Evolutionary conservation across 2,329 filamentous ascomycete genomes (phyloP).

Genomic region (Drechslerella coelobrocha): DNA sequence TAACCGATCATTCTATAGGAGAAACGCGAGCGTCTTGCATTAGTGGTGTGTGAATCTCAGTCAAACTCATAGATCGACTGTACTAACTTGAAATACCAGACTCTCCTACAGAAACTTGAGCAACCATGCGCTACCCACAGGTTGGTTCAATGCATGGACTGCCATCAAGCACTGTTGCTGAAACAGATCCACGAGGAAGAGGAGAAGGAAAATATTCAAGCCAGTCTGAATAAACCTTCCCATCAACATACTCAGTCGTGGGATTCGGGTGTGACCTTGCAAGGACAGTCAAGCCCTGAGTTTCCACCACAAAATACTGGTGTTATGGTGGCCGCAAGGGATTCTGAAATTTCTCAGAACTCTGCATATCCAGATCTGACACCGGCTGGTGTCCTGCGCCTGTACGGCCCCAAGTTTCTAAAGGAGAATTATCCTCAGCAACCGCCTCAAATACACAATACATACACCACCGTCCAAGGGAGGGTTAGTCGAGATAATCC

Average conservation of each 20-base stretch:
- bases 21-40: not conserved
- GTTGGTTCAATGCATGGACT: slow-evolving; percentile 18
- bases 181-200: slow-evolving; percentile 24
- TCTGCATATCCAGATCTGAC: slow-evolving; percentile 6
- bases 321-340: not conserved
- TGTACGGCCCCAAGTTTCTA: slow-evolving; percentile 37
- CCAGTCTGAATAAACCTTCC: not conserved
- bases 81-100: slow-evolving; percentile 10
- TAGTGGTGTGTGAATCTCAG: slow-evolving; percentile 1
- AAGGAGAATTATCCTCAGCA: slow-evolving; percentile 37
- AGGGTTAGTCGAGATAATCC: slow-evolving; percentile 7
- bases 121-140: slow-evolving; percentile 17
- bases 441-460: slow-evolving; percentile 34
- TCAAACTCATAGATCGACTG: not conserved
- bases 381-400: slow-evolving; percentile 15
- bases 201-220: slow-evolving; percentile 19
- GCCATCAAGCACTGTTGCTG: slow-evolving; percentile 31
- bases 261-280: slow-evolving; percentile 23
- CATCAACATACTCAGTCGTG: slow-evolving; percentile 38
- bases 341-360: not conserved
- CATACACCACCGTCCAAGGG: slow-evolving; percentile 12
- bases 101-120: slow-evolving; percentile 9
- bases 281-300: slow-evolving; percentile 9
- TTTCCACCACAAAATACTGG: not conserved
- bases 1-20: not conserved